A percentile compares a stretch with the other conserved stretches of the same genome.
Evolutionary conservation across 2,329 filamentous ascomycete genomes (phyloP).

Genomic region (Colletotrichum orchidophilum): DNA sequence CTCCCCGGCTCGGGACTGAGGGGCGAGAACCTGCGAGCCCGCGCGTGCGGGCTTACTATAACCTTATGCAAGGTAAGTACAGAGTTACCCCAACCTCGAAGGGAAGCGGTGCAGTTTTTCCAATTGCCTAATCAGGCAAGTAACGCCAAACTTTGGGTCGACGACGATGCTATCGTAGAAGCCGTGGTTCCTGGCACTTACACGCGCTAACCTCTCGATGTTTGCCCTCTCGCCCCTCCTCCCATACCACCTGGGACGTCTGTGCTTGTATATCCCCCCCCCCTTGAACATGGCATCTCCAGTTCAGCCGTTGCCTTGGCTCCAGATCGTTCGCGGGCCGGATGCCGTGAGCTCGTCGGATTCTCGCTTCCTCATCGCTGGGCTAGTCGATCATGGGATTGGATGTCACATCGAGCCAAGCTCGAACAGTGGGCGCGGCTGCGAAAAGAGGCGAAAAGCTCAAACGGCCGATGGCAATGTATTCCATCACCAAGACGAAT

Average conservation of each 20-base stretch:
- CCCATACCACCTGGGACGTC: neutral
- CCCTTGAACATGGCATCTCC: neutral
- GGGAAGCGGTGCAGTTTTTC: neutral
- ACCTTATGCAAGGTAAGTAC: neutral
- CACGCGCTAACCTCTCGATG: neutral
- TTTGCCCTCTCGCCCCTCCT: neutral
- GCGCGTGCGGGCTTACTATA: neutral
- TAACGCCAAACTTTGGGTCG: slow-evolving; percentile 19
- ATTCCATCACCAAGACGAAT: neutral
- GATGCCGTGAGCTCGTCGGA: slow-evolving; percentile 21
- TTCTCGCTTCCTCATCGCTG: neutral
- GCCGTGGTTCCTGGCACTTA: slow-evolving; percentile 15
- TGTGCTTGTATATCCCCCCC: neutral
- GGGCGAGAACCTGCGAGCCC: neutral
- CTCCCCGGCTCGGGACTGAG: slow-evolving; percentile 8
- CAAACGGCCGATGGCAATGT: neutral
- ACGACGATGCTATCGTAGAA: slow-evolving; percentile 25
- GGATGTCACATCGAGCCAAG: neutral
- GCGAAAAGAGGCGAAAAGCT: neutral
- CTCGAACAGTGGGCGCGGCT: neutral
- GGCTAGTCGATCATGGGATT: neutral
- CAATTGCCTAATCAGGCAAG: slow-evolving; percentile 14
- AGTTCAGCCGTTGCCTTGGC: neutral
- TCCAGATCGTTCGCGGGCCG: slow-evolving; percentile 25
- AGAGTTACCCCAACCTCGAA: slow-evolving; percentile 12